Percentiles rank a stretch among this genome's conserved stretches.
phyloP scores from a whole-genome alignment of 2,329 filamentous ascomycete genomes.

The Lizonia empirigonia region DNA sequence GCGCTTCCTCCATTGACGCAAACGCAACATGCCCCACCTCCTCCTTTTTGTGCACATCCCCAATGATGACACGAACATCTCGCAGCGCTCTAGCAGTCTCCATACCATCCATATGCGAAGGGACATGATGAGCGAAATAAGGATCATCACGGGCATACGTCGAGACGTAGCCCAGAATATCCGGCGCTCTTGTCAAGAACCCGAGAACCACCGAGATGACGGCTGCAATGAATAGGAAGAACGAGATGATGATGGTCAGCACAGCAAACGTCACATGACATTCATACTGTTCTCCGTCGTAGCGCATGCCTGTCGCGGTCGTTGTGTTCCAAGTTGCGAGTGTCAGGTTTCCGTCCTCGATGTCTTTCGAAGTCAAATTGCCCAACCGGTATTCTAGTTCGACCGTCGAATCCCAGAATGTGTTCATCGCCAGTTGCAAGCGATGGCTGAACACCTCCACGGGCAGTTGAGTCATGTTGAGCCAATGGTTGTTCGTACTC shows the following conservation, averaged over 20 bases:
- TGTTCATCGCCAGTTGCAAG: not conserved
- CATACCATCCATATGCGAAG: constrained; percentile 1
- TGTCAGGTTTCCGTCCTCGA: not conserved
- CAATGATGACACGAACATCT: constrained; percentile 2
- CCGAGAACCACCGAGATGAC: constrained; percentile 1
- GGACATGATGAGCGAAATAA: not conserved
- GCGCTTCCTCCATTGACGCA: constrained; percentile 1
- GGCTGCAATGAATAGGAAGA: not conserved
- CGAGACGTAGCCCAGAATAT: constrained; percentile 13
- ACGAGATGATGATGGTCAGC: not conserved
- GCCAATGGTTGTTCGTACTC: not conserved
- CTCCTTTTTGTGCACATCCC: constrained; percentile 2
- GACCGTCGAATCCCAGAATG: not conserved
- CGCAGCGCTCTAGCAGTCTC: not conserved
- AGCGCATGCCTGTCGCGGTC: not conserved
- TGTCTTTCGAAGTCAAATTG: not conserved
- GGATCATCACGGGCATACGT: not conserved
- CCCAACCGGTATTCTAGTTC: not conserved
- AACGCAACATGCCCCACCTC: constrained; percentile 6
- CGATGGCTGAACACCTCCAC: not conserved
- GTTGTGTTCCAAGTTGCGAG: not conserved
- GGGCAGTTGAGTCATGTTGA: not conserved
- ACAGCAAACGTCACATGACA: not conserved
- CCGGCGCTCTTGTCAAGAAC: not conserved
- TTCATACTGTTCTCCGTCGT: not conserved